These are phyloP conservation scores for Fusarium sterilihyphosum DNA, from an alignment of 2,329 filamentous ascomycete genomes.

Conservation along the genomic window DNA sequence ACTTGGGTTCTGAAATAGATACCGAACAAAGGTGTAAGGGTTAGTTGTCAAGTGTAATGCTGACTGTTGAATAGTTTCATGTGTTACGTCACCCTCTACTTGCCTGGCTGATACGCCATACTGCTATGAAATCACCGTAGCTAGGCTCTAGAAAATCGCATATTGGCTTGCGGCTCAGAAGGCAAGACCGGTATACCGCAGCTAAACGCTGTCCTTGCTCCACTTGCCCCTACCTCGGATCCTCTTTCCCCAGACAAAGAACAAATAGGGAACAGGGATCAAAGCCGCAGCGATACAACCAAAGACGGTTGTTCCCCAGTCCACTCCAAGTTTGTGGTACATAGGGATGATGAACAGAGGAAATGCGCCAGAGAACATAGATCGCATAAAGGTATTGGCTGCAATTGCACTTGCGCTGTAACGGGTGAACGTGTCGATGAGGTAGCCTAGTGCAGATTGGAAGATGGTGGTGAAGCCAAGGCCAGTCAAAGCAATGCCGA, in stretches of 20 bases:
- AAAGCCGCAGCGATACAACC: not conserved
- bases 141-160: too few species aligned
- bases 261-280: not conserved
- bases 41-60: not conserved
- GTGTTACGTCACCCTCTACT: too few species aligned
- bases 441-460: not conserved
- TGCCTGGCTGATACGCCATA: not conserved
- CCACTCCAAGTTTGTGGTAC: not conserved
- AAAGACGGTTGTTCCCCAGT: constrained; percentile 3
- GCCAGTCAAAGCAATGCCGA: not conserved
- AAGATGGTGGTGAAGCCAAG: not conserved
- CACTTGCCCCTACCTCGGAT: not conserved
- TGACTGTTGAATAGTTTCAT: not conserved
- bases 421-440: not conserved
- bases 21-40: fast-evolving
- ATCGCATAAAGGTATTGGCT: not conserved
- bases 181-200: fast-evolving
- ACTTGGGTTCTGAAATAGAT: fast-evolving
- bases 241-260: not conserved
- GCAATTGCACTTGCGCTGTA: constrained; percentile 1
- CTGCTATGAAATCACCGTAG: fast-evolving
- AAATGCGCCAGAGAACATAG: not conserved
- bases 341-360: constrained; percentile 1
- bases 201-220: not conserved
- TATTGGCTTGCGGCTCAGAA: fast-evolving